These are phyloP conservation scores for Sporopachydermia cereana DNA, from an alignment of 1,139 yeast genomes.

Conservation along the genomic window DNA sequence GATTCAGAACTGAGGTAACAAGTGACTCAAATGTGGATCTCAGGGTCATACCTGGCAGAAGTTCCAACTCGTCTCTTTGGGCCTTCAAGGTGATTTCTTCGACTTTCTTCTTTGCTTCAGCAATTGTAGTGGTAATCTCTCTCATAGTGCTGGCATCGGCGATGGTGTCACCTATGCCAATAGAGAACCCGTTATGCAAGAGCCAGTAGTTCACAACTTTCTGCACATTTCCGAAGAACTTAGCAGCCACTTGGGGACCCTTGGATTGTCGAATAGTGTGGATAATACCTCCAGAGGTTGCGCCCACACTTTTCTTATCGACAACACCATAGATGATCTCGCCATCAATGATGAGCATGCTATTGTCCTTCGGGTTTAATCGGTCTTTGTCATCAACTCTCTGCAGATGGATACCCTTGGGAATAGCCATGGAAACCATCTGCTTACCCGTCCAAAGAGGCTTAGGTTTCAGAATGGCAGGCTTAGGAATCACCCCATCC, in stretches of 20 bases:
- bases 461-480: constrained; percentile 87
- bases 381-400: constrained; percentile 87
- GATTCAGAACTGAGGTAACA: constrained; percentile 89
- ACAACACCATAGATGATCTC: constrained; percentile 95
- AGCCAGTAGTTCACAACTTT: constrained; percentile 96
- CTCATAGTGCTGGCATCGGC: constrained; percentile 97
- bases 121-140: constrained; percentile 82
- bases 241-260: constrained; percentile 86
- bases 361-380: constrained; percentile 79
- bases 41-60: constrained; percentile 98
- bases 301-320: constrained; percentile 96
- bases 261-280: constrained; percentile 97
- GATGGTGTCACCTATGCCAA: constrained; percentile 99
- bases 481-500: constrained; percentile 98
- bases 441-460: constrained; percentile 98
- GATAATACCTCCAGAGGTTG: constrained; percentile 94
- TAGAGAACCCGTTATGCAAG: constrained; percentile 91
- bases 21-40: constrained; percentile 97
- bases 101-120: constrained; percentile 85
- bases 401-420: constrained; percentile 89
- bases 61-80: constrained; percentile 74
- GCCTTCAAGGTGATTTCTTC: constrained; percentile 90
- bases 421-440: constrained; percentile 82
- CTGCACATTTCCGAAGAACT: constrained; percentile 84
- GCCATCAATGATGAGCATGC: constrained; percentile 88